Evolutionary conservation across 805 yeast species (phyloP).

Genomic region (Saccharomycopsis sp.): DNA sequence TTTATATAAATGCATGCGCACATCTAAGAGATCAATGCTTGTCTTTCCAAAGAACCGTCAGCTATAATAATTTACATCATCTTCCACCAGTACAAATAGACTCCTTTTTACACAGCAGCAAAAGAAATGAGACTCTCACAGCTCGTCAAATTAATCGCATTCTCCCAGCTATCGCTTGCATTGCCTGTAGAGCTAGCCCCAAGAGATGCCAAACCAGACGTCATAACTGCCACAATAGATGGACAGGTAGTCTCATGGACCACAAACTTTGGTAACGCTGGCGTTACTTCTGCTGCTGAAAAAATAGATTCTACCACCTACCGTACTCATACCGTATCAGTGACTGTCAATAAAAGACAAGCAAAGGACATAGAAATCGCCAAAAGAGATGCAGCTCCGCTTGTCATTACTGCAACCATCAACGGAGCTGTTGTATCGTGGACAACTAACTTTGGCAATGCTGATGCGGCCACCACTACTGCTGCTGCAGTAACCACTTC

Average conservation of each 20-base stretch:
- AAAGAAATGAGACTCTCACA: neutral
- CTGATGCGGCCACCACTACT: constrained; percentile 5
- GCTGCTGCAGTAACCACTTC: constrained; percentile 22
- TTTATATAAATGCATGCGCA: neutral
- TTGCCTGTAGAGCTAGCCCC: neutral
- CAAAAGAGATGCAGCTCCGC: constrained; percentile 7
- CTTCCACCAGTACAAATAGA: too few relatives aligned
- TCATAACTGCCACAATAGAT: neutral
- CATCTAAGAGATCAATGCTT: neutral
- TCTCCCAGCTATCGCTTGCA: neutral
- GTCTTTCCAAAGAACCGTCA: too few relatives aligned
- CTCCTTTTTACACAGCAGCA: neutral
- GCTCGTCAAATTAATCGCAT: neutral
- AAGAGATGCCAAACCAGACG: neutral
- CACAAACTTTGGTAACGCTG: neutral
- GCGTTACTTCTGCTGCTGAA: neutral
- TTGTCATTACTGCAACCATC: neutral
- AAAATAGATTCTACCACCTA: neutral
- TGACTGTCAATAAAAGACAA: neutral
- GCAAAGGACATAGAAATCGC: constrained; percentile 10
- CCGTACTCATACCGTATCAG: neutral
- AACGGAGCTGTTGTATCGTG: neutral
- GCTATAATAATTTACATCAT: too few relatives aligned
- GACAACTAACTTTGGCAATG: constrained; percentile 5
- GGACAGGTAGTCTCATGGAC: neutral